phyloP scores from a whole-genome alignment of 768 basidiomycete species.

The Phlebiopsis flavidoalba region DNA sequence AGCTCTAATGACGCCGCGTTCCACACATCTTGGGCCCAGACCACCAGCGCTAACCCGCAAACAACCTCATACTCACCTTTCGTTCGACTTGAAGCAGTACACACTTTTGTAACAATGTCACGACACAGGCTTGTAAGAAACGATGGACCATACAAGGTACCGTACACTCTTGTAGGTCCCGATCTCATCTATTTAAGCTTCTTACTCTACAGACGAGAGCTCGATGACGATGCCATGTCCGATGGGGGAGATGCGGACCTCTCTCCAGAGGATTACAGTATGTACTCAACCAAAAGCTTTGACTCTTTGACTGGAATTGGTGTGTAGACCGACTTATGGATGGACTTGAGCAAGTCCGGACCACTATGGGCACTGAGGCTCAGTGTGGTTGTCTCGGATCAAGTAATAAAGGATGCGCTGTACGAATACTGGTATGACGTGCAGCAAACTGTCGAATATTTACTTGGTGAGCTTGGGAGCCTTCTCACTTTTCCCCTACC shows the following conservation, averaged over 20 bases:
- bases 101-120: slow-evolving; percentile 55
- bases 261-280: slow-evolving; percentile 81
- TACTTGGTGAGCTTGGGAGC: slow-evolving; percentile 51
- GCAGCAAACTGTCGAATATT: slow-evolving; percentile 68
- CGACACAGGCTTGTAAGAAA: slow-evolving; percentile 88
- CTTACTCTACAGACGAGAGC: slow-evolving; percentile 61
- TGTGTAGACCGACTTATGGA: slow-evolving; percentile 59
- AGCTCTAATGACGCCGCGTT: too few species aligned
- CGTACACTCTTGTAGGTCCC: slow-evolving; percentile 1
- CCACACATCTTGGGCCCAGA: too few species aligned
- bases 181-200: not conserved
- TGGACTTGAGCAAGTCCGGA: slow-evolving; percentile 63
- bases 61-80: not conserved
- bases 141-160: slow-evolving; percentile 72
- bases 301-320: not conserved
- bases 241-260: slow-evolving; percentile 78
- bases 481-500: not conserved
- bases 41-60: not conserved
- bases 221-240: slow-evolving; percentile 76
- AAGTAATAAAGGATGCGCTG: slow-evolving; percentile 68
- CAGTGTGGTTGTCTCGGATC: slow-evolving; percentile 67
- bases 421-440: slow-evolving; percentile 90
- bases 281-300: slow-evolving; percentile 31
- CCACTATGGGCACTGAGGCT: slow-evolving; percentile 60
- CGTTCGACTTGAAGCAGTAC: slow-evolving; percentile 13